These are phyloP conservation scores for Colletotrichum lindemuthianum DNA, from an alignment of 2,329 filamentous ascomycete genomes.

Conservation along the genomic window DNA sequence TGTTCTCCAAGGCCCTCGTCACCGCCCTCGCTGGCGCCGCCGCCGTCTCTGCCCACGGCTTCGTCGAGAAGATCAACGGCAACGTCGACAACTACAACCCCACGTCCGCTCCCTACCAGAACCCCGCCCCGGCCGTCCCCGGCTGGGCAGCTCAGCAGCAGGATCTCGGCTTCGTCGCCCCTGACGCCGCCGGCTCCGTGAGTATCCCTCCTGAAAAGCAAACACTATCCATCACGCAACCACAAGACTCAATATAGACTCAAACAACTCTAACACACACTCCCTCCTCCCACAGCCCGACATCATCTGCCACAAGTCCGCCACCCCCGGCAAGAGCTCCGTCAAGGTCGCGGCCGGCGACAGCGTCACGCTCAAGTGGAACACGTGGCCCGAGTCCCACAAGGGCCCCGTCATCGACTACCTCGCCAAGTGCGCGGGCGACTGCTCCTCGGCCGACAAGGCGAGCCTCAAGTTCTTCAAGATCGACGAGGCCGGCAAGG, in stretches of 20 bases:
- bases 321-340: slow-evolving; percentile 51
- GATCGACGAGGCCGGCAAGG: slow-evolving; percentile 64
- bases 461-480: slow-evolving; percentile 66
- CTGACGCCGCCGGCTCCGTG: slow-evolving; percentile 47
- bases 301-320: slow-evolving; percentile 59
- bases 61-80: slow-evolving; percentile 43
- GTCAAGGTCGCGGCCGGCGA: slow-evolving; percentile 66
- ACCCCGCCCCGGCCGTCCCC: slow-evolving; percentile 42
- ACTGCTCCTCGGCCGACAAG: slow-evolving; percentile 64
- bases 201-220: too few relatives aligned
- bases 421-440: slow-evolving; percentile 65
- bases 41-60: slow-evolving; percentile 45
- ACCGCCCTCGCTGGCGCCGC: slow-evolving; percentile 38
- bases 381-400: slow-evolving; percentile 70
- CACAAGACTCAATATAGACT: too few relatives aligned
- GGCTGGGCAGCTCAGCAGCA: slow-evolving; percentile 42
- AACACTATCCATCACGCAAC: too few relatives aligned
- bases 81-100: slow-evolving; percentile 45
- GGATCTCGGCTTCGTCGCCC: slow-evolving; percentile 56
- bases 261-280: too few relatives aligned
- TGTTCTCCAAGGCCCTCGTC: slow-evolving; percentile 38
- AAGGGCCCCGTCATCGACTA: slow-evolving; percentile 71
- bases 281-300: slow-evolving; percentile 39
- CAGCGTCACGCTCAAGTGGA: slow-evolving; percentile 70
- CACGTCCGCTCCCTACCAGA: slow-evolving; percentile 38